A percentile compares a stretch with the other conserved stretches of the same genome.
Conservation (phyloP, 2,329 filamentous ascomycete species). For the Ceratocystis harringtonii region DNA sequence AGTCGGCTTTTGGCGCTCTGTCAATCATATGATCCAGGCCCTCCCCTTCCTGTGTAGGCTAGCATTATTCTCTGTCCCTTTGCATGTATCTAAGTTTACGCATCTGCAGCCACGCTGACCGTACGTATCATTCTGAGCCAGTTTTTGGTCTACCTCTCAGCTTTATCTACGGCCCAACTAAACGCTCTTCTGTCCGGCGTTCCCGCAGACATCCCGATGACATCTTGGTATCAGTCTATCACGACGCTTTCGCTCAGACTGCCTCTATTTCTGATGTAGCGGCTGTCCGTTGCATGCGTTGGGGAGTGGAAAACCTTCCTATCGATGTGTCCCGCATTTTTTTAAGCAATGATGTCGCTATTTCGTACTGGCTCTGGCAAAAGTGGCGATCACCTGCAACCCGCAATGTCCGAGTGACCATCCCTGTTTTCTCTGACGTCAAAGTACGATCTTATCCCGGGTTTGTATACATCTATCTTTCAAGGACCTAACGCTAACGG, state of each 20-base stretch:
- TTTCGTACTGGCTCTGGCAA: slow-evolving; percentile 62
- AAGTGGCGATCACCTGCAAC: slow-evolving; percentile 35
- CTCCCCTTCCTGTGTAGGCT: slow-evolving; percentile 54
- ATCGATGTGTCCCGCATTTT: slow-evolving; percentile 57
- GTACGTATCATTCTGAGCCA: slow-evolving; percentile 9
- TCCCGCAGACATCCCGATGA: slow-evolving; percentile 13
- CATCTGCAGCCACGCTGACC: neutral
- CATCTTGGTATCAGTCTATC: slow-evolving; percentile 21
- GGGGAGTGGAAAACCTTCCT: slow-evolving; percentile 59
- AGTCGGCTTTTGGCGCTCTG: slow-evolving; percentile 8
- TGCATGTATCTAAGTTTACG: neutral
- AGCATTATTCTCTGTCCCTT: neutral
- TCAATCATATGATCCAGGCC: slow-evolving; percentile 24
- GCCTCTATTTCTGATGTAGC: slow-evolving; percentile 64
- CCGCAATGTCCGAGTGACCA: slow-evolving; percentile 49
- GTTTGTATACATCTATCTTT: neutral
- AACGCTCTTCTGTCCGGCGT: slow-evolving; percentile 10
- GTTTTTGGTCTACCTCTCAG: slow-evolving; percentile 11
- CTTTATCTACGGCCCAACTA: slow-evolving; percentile 9
- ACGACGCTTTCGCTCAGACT: slow-evolving; percentile 41
- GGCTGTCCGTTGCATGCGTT: slow-evolving; percentile 62
- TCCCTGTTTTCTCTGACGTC: slow-evolving; percentile 40
- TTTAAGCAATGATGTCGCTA: slow-evolving; percentile 56
- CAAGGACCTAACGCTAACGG: neutral
- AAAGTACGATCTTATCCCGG: slow-evolving; percentile 20